Evolutionary conservation across 2,329 filamentous ascomycete species (phyloP).

Genomic region (Fusarium sp.): DNA sequence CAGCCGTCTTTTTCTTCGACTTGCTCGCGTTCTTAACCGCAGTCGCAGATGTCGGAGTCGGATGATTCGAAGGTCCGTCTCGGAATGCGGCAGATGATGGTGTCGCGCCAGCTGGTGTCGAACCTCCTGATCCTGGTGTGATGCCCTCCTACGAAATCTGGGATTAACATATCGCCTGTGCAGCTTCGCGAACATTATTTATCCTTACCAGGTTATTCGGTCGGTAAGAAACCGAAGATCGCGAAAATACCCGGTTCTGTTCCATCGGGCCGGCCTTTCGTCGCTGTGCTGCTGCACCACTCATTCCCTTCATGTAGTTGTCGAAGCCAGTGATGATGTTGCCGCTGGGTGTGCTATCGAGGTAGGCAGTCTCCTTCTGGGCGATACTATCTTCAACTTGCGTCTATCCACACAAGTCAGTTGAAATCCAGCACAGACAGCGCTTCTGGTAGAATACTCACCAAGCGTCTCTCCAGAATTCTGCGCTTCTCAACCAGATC

Average conservation of each 20-base stretch:
- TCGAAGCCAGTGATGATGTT: constrained; percentile 99
- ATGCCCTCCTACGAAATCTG: constrained; percentile 40
- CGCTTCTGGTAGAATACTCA: constrained; percentile 38
- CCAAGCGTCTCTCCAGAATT: constrained; percentile 56
- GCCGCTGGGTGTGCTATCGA: constrained; percentile 88
- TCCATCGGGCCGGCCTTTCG: constrained; percentile 76
- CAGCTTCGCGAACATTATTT: background rate
- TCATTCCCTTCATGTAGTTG: constrained; percentile 93
- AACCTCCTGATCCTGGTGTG: constrained; percentile 55
- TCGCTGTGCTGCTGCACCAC: constrained; percentile 72
- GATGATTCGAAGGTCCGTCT: constrained; percentile 63
- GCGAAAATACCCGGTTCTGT: constrained; percentile 79
- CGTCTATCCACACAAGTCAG: constrained; percentile 48
- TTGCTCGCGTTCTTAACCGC: constrained; percentile 62
- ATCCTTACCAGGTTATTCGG: constrained; percentile 55
- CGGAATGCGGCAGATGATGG: constrained; percentile 68
- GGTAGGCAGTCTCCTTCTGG: constrained; percentile 86
- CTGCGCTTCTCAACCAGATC: constrained; percentile 62
- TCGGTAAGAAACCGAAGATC: constrained; percentile 73
- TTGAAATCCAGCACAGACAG: constrained; percentile 50
- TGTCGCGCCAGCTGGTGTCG: constrained; percentile 55
- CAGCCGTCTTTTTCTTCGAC: constrained; percentile 64
- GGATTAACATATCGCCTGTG: background rate
- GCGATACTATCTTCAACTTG: constrained; percentile 82
- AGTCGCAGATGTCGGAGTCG: constrained; percentile 68